phyloP scores from a whole-genome alignment of 805 yeast species.

The Nakazawaea wyomingensis region DNA sequence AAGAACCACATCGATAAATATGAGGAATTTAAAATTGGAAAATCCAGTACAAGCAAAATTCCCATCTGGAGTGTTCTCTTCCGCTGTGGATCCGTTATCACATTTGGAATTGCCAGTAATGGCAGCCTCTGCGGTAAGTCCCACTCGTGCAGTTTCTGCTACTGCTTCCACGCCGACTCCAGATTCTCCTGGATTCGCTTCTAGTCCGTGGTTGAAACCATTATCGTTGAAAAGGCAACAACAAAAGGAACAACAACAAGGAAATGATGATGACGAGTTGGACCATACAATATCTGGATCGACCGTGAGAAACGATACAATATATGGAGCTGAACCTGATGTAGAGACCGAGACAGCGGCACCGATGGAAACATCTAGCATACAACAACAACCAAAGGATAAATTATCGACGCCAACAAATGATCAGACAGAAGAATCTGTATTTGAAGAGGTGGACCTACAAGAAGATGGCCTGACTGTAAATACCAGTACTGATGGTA shows the following conservation, averaged over 20 bases:
- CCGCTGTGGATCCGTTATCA: constrained; percentile 16
- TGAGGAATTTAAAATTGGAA: constrained; percentile 23
- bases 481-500: not conserved
- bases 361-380: too few relatives aligned
- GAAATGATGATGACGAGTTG: not conserved
- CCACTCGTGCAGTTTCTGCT: not conserved
- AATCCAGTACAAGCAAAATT: constrained; percentile 31
- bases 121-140: constrained; percentile 1
- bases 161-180: not conserved
- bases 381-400: not conserved
- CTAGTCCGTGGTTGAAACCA: constrained; percentile 15
- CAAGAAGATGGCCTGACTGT: not conserved
- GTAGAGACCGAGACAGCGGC: not conserved
- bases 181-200: constrained; percentile 4
- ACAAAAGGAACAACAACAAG: not conserved
- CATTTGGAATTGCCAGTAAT: not conserved
- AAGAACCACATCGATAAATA: constrained; percentile 21
- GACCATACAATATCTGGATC: not conserved
- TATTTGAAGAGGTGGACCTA: not conserved
- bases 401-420: not conserved
- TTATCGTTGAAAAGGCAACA: constrained; percentile 12
- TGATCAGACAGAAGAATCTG: not conserved
- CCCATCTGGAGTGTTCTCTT: constrained; percentile 26
- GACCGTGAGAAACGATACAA: not conserved
- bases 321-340: not conserved